Evolutionary conservation across 345 rosid genomes (phyloP), one percentile per base, ranked within the genome.

Genomic region (Cardamine chenopodiifolia): DNA sequence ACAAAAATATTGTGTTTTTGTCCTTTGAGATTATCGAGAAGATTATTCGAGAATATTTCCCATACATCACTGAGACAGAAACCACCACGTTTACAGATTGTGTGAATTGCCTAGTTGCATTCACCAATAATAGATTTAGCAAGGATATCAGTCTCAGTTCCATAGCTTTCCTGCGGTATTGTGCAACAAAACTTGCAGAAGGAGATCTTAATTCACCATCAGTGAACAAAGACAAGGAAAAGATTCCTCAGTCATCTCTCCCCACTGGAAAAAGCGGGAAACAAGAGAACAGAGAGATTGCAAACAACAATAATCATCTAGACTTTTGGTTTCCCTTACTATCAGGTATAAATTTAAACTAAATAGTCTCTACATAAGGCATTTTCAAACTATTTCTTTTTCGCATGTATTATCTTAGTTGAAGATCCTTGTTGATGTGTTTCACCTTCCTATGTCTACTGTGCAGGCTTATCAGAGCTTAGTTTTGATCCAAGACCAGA

Each of bases 401-500:
- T 47, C 20, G 14, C 26, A 18, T 62, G 54, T 66, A 17, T 31
- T 65, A 45, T 70, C 15, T 70, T 54, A 74, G 73, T 20, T 48
- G 31, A 70, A 76, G 31, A 66, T 74, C 45, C 7, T 70, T 70
- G 19, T 62, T 66, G 52, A 53, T 75, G 64, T 49, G 17, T 74
- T 45, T 65, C 19, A 73, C 20, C 61, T 45, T 60, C 29, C 20
- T 34, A 23, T 20, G 31, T 62, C 10, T 71, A 49, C 47, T 70
- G 20, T 82, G 73, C 97, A 95, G 99, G 99, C 80, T 84, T 95
- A 62, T 90, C 98, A 25, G 99, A 95, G 80, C 99, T 95, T 71
- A 95, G 98, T 84, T 92, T 95, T 77, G 98, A 95, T 79, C 97
- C 97, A 62, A 85, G 99, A 82, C 94, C 97, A 69, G 99, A 95